Percentiles rank a stretch among this genome's conserved stretches.
Conservation (phyloP, 2,329 filamentous ascomycete genomes). For the Colletotrichum higginsianum region DNA sequence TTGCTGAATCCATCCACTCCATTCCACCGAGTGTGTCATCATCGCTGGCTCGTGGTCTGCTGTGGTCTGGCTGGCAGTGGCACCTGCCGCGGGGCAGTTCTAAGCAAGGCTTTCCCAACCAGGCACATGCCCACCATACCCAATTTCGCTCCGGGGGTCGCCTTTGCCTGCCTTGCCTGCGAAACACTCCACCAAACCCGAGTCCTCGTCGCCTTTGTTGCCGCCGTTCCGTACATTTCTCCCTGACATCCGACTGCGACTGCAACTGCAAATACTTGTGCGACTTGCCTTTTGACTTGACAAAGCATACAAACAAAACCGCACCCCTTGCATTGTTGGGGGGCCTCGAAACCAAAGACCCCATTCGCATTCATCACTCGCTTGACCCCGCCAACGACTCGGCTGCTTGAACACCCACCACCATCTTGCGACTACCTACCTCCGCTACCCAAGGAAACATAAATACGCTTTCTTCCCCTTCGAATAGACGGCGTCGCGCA, state of each 20-base stretch:
- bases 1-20: neutral
- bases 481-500: neutral
- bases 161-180: conserved; percentile 22
- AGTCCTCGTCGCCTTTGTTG: conserved; percentile 20
- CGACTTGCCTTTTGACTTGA: conserved; percentile 4
- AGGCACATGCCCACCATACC: conserved; percentile 34
- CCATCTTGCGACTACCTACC: conserved; percentile 1
- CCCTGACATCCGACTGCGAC: conserved; percentile 28
- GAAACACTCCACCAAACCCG: conserved; percentile 33
- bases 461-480: neutral
- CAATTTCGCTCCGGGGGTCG: neutral
- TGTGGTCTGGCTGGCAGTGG: neutral
- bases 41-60: no score
- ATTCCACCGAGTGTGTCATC: conserved; percentile 23
- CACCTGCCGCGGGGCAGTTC: conserved; percentile 37
- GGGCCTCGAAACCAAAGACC: neutral
- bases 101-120: conserved; percentile 35
- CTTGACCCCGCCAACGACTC: conserved; percentile 36
- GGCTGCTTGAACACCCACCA: neutral
- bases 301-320: neutral
- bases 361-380: conserved; percentile 26
- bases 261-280: conserved; percentile 18
- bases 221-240: conserved; percentile 14
- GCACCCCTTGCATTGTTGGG: neutral
- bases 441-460: neutral